Base-by-base conservation (phyloP, 495 filamentous ascomycete species). In the Hyphodiscus hymeniophilus region DNA sequence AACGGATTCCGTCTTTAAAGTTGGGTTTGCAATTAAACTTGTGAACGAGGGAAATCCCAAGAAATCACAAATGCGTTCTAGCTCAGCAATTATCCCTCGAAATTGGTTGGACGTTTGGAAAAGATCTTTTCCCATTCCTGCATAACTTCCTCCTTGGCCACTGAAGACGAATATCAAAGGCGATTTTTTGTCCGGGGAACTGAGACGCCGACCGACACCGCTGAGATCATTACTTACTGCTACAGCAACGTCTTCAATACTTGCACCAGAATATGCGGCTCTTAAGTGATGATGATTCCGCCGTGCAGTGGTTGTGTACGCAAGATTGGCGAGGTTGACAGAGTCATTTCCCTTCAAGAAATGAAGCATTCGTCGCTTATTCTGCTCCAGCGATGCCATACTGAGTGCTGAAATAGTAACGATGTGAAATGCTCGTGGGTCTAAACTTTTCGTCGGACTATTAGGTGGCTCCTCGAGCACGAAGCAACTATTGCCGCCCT, bases 231-330 rank as follows among this genome's bases (percentile, higher is more conserved):
- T 61, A 15, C 73, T 65, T 53, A 66, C 71, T 38, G 64, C 65
- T n/a, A n/a, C n/a, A 58, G 65, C 66, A 39, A 71, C 62, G 23
- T 68, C 62, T 24, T 36, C 5, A 38, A 45, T 40, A 23, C 13
- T 45, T 34, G 21, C 40, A 2, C 71, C 82, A 10, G 67, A 62
- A 17, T 84, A 73, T 38, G 76, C 76, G 48, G 84, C 72, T 32
- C 87, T 79, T 66, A 80, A 81, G 35, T 78, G 74, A 57, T 90
- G 81, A 53, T 91, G 87, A 12, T 82, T 75, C 17, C 81, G 81
- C 49, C 87, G 76, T 28, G 88, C 87, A 7, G 87, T 91, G 1
- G 83, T 85, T 4, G 85, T 87, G 61, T 94, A 94, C 3, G 87
- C 80, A 3, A 92, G 63, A 44, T 74, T 65, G 1, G 69, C 60